Evolutionary conservation across 129 eudicot species (phyloP), one percentile per base, ranked within the genome.

Genomic region (sunflower (Helianthus annuus)): DNA sequence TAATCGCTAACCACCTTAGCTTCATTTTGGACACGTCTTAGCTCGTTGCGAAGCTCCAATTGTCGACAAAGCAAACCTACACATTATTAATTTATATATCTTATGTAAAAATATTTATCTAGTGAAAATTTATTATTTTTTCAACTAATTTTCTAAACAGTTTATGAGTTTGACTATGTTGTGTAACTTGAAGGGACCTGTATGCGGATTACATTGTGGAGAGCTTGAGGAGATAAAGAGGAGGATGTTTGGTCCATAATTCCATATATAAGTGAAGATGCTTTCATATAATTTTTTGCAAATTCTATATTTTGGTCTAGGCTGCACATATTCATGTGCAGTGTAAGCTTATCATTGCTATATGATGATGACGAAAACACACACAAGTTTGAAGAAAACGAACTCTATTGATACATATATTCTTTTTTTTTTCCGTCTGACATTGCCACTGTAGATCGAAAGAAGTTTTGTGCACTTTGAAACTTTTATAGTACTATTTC

Each of bases 161-260:
- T 34, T 10, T 58, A 19, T 68, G 34, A 49, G 65, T 14, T 66
- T 55, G 66, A 75, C 24, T 34, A 55, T 34, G 24, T 32, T 40
- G 56, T 74, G 48, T 22, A 48, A 77, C 8, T 3, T 78, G 83
- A 51, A 92, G 98, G 98, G 77, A 92, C 77, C 91, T 92, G 61
- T 89, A 92, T 71, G 96, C 92, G 19, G 95, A 87, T 81, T 92
- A 89, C 82, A 92, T 92, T 10, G 86, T 92, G 70, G 95, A 92
- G 85, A 81, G 86, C 82, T 76, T 92, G 75, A 89, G 98, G 90
- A 76, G 98, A 71, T 92, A 86, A 79, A 86, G 80, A 44, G 66
- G 32, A 55, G 24, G 49, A 52, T 38, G 55, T 51, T 39, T 64
- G 78, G 39, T 7, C 2, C 65, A 42, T 42, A 32, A 32, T 32